phyloP scores from a whole-genome alignment of 768 basidiomycete genomes.

The Auriscalpium microsporum region DNA sequence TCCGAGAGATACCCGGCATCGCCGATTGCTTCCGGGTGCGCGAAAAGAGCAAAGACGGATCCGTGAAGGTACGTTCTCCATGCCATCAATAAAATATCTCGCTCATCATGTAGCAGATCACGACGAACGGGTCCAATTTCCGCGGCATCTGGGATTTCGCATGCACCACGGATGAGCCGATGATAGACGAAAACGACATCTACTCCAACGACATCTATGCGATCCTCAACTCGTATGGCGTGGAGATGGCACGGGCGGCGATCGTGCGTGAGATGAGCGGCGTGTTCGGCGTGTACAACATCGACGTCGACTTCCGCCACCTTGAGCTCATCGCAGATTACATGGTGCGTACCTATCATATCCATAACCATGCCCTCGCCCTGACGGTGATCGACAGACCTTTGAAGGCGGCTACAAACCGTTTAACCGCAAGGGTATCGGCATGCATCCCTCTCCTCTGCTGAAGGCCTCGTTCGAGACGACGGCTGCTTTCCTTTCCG shows the following conservation, averaged over 20 bases:
- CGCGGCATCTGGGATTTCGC: conserved; percentile 77
- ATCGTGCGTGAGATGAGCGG: conserved; percentile 87
- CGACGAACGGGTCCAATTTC: conserved; percentile 92
- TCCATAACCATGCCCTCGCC: background rate
- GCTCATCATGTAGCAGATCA: conserved; percentile 37
- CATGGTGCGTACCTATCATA: conserved; percentile 59
- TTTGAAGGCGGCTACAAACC: conserved; percentile 98
- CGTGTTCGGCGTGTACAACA: conserved; percentile 93
- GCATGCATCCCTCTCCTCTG: conserved; percentile 87
- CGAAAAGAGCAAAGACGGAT: conserved; percentile 46
- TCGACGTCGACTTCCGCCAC: conserved; percentile 90
- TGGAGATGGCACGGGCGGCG: conserved; percentile 89
- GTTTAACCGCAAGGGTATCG: conserved; percentile 94
- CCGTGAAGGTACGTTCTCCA: conserved; percentile 36
- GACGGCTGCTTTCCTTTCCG: conserved; percentile 82
- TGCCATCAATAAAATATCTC: background rate
- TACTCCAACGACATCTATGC: conserved; percentile 96
- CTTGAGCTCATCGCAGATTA: conserved; percentile 97
- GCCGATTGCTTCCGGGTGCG: conserved; percentile 76
- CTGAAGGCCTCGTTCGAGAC: conserved; percentile 98
- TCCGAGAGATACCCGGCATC: conserved; percentile 88
- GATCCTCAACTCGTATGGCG: conserved; percentile 85
- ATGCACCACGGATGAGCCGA: conserved; percentile 33
- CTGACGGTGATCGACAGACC: conserved; percentile 45
- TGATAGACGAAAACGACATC: conserved; percentile 69